Conservation (phyloP, 345 rosid genomes). For the Balakata baccata region DNA sequence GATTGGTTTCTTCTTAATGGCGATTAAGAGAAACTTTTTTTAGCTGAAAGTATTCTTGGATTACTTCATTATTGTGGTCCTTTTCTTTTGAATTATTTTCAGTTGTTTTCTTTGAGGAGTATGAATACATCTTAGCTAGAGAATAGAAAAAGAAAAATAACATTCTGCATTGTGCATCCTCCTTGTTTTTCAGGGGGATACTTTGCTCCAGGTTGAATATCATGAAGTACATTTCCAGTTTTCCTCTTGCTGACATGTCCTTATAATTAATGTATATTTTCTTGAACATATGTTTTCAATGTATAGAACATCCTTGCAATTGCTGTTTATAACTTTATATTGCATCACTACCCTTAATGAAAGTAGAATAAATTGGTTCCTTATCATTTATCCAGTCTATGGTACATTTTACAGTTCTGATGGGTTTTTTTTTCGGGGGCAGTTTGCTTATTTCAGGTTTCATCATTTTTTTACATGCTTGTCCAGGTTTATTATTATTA, state of each 20-base stretch:
- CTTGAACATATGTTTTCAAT: not conserved
- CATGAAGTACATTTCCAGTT: not conserved
- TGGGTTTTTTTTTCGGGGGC: not conserved
- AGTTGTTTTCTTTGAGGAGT: not conserved
- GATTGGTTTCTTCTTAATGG: not conserved
- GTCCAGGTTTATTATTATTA: slow-evolving; percentile 83
- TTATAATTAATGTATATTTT: not conserved
- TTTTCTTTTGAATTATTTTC: not conserved
- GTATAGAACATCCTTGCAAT: not conserved
- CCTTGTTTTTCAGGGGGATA: not conserved
- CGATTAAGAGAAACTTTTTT: not conserved
- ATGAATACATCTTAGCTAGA: not conserved
- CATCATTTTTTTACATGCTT: slow-evolving; percentile 11
- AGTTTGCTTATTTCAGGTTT: not conserved
- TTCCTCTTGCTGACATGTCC: not conserved
- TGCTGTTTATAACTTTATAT: not conserved
- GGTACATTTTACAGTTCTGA: not conserved
- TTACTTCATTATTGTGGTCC: not conserved
- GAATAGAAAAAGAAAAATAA: not conserved
- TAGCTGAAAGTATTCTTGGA: not conserved
- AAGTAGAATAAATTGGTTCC: not conserved
- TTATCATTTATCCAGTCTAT: not conserved
- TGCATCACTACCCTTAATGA: not conserved
- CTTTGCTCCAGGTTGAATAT: not conserved
- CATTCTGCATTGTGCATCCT: not conserved